These are phyloP conservation scores for Apiotrichum gamsii DNA, from an alignment of 1,284 basidiomycete genomes.

Conservation along the genomic window DNA sequence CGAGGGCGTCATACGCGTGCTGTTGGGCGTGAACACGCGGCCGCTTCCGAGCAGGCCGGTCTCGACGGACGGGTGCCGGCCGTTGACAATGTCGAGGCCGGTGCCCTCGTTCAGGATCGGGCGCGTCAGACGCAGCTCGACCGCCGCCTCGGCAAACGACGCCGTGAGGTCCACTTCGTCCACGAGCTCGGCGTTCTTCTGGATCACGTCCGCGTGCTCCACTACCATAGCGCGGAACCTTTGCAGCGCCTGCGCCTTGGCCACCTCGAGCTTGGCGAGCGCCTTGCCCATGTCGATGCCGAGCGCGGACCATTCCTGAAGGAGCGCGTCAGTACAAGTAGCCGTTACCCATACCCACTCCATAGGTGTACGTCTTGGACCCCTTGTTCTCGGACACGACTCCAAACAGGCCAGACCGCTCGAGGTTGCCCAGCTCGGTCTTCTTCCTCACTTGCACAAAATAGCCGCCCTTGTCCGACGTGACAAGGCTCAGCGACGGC, in stretches of 20 bases:
- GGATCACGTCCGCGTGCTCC: slow-evolving; percentile 54
- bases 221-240: slow-evolving; percentile 64
- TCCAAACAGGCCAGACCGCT: slow-evolving; percentile 28
- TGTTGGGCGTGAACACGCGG: slow-evolving; percentile 77
- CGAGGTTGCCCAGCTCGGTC: slow-evolving; percentile 50
- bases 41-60: slow-evolving; percentile 70
- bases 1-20: slow-evolving; percentile 57
- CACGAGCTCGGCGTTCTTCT: slow-evolving; percentile 69
- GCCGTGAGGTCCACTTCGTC: slow-evolving; percentile 85
- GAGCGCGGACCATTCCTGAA: slow-evolving; percentile 60
- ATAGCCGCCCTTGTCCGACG: slow-evolving; percentile 5
- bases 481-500: slow-evolving; percentile 6
- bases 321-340: neutral
- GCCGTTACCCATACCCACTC: slow-evolving; percentile 54
- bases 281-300: slow-evolving; percentile 61
- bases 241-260: slow-evolving; percentile 67
- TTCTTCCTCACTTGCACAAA: slow-evolving; percentile 40
- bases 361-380: slow-evolving; percentile 59
- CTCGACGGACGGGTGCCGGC: slow-evolving; percentile 90
- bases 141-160: slow-evolving; percentile 74
- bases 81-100: slow-evolving; percentile 64
- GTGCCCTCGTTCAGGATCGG: slow-evolving; percentile 63
- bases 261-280: slow-evolving; percentile 53
- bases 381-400: slow-evolving; percentile 15
- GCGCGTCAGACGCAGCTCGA: slow-evolving; percentile 68